phyloP scores from a whole-genome alignment of 1,284 basidiomycete genomes.

The Trichosporon coremiiforme region DNA sequence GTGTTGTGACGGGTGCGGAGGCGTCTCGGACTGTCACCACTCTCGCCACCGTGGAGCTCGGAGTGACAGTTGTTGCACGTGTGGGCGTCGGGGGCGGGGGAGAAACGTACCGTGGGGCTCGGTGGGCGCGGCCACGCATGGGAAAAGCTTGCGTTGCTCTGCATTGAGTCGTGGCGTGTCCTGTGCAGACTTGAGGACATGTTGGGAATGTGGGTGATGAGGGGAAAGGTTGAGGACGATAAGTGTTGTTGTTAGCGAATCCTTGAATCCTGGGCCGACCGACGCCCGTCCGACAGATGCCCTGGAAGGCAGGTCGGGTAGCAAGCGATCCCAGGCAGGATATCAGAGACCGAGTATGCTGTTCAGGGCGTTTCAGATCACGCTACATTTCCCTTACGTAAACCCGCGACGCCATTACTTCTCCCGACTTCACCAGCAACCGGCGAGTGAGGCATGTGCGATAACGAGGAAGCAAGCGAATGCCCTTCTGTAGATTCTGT shows the following conservation, averaged over 20 bases:
- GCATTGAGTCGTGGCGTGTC: conserved; percentile 30
- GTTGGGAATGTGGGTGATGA: neutral
- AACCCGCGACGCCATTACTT: neutral
- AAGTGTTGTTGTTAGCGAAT: conserved; percentile 10
- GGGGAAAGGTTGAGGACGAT: neutral
- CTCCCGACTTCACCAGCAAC: neutral
- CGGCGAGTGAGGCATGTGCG: neutral
- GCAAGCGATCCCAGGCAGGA: conserved; percentile 2
- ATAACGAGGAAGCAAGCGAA: neutral
- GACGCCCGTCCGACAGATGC: neutral
- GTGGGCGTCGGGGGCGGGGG: neutral
- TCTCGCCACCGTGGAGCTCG: conserved; percentile 8
- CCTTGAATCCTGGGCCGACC: neutral
- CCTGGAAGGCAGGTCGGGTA: neutral
- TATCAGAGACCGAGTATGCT: neutral
- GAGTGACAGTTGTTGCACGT: neutral
- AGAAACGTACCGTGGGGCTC: conserved; percentile 29
- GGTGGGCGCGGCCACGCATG: conserved; percentile 30
- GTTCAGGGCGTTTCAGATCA: conserved; percentile 13
- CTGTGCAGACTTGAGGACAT: conserved; percentile 19
- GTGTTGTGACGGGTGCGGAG: neutral
- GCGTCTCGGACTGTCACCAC: neutral
- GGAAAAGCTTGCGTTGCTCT: conserved; percentile 23
- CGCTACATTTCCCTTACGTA: neutral
- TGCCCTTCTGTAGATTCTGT: neutral